Conservation (phyloP, 2,329 filamentous ascomycete genomes). For the Scorias spongiosa region DNA sequence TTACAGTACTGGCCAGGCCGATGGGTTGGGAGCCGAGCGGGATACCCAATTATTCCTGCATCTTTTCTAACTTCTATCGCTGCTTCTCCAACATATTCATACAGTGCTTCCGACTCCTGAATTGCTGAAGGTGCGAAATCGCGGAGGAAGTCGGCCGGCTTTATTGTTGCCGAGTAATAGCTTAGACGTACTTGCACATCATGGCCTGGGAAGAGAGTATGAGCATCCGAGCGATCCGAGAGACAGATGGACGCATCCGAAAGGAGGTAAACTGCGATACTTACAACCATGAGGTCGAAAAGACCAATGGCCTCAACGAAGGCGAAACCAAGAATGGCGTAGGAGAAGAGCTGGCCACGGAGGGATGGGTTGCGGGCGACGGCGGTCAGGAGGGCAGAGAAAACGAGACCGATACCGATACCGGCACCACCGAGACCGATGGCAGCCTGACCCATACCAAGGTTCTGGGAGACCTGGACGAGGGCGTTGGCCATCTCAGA, state of each 20-base stretch:
- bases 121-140: not conserved
- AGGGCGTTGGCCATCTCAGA: constrained; percentile 79
- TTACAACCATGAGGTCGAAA: constrained; percentile 71
- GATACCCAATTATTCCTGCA: not conserved
- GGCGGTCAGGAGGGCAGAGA: constrained; percentile 75
- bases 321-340: constrained; percentile 89
- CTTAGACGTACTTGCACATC: constrained; percentile 55
- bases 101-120: not conserved
- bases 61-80: not conserved
- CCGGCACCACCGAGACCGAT: constrained; percentile 65
- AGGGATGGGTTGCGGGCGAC: constrained; percentile 90
- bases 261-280: not conserved
- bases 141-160: not conserved
- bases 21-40: not conserved
- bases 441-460: constrained; percentile 78
- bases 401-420: constrained; percentile 93
- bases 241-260: too few species aligned
- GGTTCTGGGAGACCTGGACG: constrained; percentile 82
- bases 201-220: constrained; percentile 33
- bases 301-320: constrained; percentile 88
- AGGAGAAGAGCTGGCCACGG: constrained; percentile 89
- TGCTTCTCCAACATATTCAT: not conserved
- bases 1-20: not conserved
- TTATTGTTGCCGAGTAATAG: not conserved
- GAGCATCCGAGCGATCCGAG: not conserved